phyloP scores from a whole-genome alignment of 352 stramenopile species.

The Blastocystis sp. region DNA sequence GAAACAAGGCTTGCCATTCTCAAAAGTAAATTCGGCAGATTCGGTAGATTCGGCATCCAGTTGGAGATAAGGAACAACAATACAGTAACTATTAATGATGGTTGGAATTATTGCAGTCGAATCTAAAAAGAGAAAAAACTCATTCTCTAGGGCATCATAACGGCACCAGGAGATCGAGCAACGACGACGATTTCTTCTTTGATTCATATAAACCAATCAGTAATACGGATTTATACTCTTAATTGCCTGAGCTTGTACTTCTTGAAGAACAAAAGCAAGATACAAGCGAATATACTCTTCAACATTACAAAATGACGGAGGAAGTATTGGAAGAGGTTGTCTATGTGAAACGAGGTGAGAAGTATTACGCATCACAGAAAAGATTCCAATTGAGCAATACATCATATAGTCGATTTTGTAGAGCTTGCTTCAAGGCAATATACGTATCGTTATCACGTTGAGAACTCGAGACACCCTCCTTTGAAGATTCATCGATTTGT shows the following conservation, averaged over 20 bases:
- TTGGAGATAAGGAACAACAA: slow-evolving; percentile 21
- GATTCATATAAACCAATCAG: not conserved
- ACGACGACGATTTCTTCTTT: not conserved
- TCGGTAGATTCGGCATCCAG: not conserved
- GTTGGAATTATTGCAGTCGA: not conserved
- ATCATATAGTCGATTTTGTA: slow-evolving; percentile 37
- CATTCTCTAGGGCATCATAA: slow-evolving; percentile 42
- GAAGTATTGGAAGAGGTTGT: slow-evolving; percentile 17
- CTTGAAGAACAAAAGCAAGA: slow-evolving; percentile 29
- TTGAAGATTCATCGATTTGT: not conserved
- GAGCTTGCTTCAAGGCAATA: slow-evolving; percentile 9
- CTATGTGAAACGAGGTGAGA: not conserved
- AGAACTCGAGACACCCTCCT: not conserved
- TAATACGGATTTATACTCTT: slow-evolving; percentile 35
- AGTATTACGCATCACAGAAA: not conserved
- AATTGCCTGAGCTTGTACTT: slow-evolving; percentile 56
- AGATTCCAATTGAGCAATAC: slow-evolving; percentile 59
- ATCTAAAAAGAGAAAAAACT: slow-evolving; percentile 24
- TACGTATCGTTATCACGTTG: not conserved
- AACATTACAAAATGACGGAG: slow-evolving; percentile 36
- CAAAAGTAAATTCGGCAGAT: not conserved
- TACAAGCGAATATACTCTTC: slow-evolving; percentile 45
- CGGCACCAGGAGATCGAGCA: slow-evolving; percentile 6
- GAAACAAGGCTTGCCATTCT: slow-evolving; percentile 17
- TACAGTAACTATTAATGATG: slow-evolving; percentile 38